These are phyloP conservation scores for Zymoseptoria brevis DNA, from an alignment of 2,329 filamentous ascomycete species.

Conservation along the genomic window DNA sequence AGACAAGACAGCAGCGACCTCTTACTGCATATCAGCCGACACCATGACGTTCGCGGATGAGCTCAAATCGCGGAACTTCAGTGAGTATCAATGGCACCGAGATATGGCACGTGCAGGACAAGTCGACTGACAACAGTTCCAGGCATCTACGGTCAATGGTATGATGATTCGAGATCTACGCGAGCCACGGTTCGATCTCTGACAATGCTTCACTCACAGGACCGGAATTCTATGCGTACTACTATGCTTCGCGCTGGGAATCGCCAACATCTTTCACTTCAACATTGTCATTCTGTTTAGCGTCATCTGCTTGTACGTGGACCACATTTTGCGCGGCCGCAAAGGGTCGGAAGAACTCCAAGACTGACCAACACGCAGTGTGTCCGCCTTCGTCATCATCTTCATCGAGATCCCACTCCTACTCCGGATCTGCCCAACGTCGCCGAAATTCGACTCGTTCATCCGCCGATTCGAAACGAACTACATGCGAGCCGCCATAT, in stretches of 20 bases:
- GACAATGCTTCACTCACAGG: slow-evolving; percentile 28
- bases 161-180: slow-evolving; percentile 22
- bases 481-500: slow-evolving; percentile 90
- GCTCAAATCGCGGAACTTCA: slow-evolving; percentile 59
- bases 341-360: not conserved
- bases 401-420: slow-evolving; percentile 76
- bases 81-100: slow-evolving; percentile 36
- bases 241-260: slow-evolving; percentile 59
- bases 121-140: slow-evolving; percentile 5
- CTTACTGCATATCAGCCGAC: not conserved
- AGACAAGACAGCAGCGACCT: not conserved
- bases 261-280: slow-evolving; percentile 60
- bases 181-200: not conserved
- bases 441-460: slow-evolving; percentile 74
- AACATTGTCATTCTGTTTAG: slow-evolving; percentile 54
- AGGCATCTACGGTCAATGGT: slow-evolving; percentile 66
- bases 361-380: slow-evolving; percentile 25
- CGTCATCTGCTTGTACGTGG: slow-evolving; percentile 42
- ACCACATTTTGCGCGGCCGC: not conserved
- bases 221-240: slow-evolving; percentile 54
- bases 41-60: slow-evolving; percentile 54
- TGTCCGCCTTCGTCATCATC: slow-evolving; percentile 43
- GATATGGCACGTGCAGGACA: not conserved
- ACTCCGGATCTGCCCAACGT: slow-evolving; percentile 95
- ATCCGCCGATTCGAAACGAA: slow-evolving; percentile 92